Percentiles rank a stretch among this genome's conserved stretches.
phyloP scores from a whole-genome alignment of 2,329 filamentous ascomycete genomes.

The Colletotrichum sp. region DNA sequence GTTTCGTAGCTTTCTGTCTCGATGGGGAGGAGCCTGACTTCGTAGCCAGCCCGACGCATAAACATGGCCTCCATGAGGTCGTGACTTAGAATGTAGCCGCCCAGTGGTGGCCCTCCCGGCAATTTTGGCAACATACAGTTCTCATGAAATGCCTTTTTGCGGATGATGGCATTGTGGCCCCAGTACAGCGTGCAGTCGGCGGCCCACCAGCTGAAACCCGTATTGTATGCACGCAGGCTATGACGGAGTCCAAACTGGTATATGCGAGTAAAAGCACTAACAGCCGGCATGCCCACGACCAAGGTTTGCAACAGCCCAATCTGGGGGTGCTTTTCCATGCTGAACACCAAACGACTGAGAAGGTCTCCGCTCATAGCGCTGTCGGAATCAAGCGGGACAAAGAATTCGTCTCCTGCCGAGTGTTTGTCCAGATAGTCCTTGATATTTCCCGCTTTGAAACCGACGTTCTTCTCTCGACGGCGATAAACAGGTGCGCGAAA shows the following conservation, averaged over 20 bases:
- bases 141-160: neutral
- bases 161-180: neutral
- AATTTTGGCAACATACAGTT: neutral
- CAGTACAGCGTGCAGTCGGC: neutral
- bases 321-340: neutral
- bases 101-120: neutral
- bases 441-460: neutral
- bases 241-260: neutral
- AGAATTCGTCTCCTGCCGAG: fast-evolving
- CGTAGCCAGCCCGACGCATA: neutral
- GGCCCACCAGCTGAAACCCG: neutral
- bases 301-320: neutral
- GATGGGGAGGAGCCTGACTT: neutral
- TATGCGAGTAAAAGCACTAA: neutral
- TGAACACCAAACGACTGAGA: neutral
- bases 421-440: neutral
- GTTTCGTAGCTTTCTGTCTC: neutral
- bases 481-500: neutral
- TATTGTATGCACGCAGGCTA: neutral
- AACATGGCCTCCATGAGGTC: neutral
- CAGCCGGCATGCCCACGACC: neutral
- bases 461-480: neutral
- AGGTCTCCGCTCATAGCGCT: neutral
- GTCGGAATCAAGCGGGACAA: neutral
- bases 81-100: neutral